Conservation (phyloP, 371 early-diverging fungal species). For the Rhizopus sp. region DNA sequence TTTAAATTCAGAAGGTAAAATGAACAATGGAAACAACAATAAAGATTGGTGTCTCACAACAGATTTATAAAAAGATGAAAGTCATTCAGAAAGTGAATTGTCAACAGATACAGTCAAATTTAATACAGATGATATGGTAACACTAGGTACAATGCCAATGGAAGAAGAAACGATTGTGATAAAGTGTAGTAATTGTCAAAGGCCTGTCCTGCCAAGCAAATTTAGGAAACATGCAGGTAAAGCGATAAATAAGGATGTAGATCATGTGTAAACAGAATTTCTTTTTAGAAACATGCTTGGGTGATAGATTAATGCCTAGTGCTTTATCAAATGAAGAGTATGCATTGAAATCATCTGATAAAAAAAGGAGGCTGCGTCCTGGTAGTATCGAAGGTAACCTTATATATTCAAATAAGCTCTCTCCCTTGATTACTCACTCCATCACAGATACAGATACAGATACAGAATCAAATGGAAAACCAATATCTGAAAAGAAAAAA, state of each 20-base stretch:
- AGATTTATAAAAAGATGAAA: slow-evolving; percentile 9
- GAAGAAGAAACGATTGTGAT: slow-evolving; percentile 46
- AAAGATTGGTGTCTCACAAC: background rate
- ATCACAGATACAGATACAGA: slow-evolving; percentile 8
- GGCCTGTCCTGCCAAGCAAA: slow-evolving; percentile 40
- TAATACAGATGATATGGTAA: slow-evolving; percentile 33
- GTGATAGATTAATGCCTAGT: background rate
- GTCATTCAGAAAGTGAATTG: slow-evolving; percentile 26
- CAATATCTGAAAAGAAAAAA: slow-evolving; percentile 17
- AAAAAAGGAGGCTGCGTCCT: too few species aligned
- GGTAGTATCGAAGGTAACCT: too few species aligned
- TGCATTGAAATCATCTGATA: too few species aligned
- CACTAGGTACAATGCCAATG: slow-evolving; percentile 47
- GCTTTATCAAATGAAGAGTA: too few species aligned
- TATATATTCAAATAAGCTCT: too few species aligned
- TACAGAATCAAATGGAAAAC: background rate
- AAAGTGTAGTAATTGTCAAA: slow-evolving; percentile 41
- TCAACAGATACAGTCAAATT: slow-evolving; percentile 29
- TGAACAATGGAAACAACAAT: background rate
- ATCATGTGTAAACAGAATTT: slow-evolving; percentile 3
- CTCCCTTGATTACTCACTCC: too few species aligned
- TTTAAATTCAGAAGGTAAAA: slow-evolving; percentile 24
- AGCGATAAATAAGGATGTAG: slow-evolving; percentile 9
- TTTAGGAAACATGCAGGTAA: slow-evolving; percentile 46
- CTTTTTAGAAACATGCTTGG: slow-evolving; percentile 15